These are phyloP conservation scores for Warburgia ugandensis DNA, from an alignment of 164 flowering plant species.

Conservation along the genomic window DNA sequence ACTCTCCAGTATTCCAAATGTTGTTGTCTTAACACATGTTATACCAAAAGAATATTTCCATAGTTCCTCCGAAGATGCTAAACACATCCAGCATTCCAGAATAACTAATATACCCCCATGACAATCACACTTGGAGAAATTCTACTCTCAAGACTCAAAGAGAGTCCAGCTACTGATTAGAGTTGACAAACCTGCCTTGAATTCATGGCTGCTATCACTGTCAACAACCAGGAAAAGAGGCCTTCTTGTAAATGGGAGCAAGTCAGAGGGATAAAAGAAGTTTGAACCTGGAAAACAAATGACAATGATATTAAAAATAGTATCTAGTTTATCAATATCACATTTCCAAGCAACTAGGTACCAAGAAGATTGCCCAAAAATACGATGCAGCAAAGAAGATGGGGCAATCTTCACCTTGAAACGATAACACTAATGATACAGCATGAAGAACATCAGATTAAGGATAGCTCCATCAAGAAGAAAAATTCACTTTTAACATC, in stretches of 20 bases:
- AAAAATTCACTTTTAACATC: neutral
- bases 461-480: neutral
- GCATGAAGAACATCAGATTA: neutral
- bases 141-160: neutral
- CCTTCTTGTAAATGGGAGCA: constrained; percentile 90
- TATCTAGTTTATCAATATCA: too few species aligned
- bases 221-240: constrained; percentile 82
- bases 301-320: constrained; percentile 1
- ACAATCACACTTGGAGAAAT: too few species aligned
- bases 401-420: neutral
- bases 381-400: too few species aligned
- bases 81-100: too few species aligned
- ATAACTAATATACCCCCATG: too few species aligned
- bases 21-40: too few species aligned
- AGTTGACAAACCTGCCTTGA: constrained; percentile 59
- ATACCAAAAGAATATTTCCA: too few species aligned
- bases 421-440: neutral
- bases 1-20: too few species aligned
- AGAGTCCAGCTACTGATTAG: constrained; percentile 2
- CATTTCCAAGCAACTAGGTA: too few species aligned
- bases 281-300: constrained; percentile 52
- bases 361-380: too few species aligned
- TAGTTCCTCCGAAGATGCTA: too few species aligned
- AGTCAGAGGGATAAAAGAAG: constrained; percentile 72
- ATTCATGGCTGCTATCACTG: constrained; percentile 72